Evolutionary conservation across 2,329 filamentous ascomycete species (phyloP).

Genomic region (Aspergillus sp.): DNA sequence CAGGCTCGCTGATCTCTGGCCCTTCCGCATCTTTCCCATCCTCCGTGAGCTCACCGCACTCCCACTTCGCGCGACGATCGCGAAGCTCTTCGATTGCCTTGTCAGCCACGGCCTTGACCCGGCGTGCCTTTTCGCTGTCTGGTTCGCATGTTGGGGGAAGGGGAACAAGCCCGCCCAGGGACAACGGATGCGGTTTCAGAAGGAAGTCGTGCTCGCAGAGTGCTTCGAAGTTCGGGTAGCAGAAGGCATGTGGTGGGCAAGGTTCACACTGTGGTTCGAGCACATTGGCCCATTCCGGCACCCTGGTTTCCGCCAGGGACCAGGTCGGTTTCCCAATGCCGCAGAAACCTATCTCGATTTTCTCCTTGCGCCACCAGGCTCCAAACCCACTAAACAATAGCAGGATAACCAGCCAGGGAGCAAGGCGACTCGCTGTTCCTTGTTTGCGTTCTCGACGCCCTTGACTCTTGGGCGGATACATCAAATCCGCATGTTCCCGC

Average conservation of each 20-base stretch:
- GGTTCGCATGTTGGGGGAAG: constrained; percentile 90
- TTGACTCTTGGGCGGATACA: constrained; percentile 21
- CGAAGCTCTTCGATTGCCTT: constrained; percentile 83
- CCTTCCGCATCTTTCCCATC: constrained; percentile 58
- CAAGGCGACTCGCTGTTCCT: constrained; percentile 54
- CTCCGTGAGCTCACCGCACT: constrained; percentile 75
- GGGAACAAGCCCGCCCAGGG: constrained; percentile 75
- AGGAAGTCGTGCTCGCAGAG: constrained; percentile 86
- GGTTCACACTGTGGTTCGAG: constrained; percentile 81
- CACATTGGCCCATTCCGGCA: constrained; percentile 70
- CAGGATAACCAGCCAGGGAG: constrained; percentile 68
- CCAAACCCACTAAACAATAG: constrained; percentile 70
- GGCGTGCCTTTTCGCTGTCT: constrained; percentile 85
- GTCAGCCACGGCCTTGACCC: constrained; percentile 83
- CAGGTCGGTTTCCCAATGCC: constrained; percentile 69
- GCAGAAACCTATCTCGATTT: constrained; percentile 93
- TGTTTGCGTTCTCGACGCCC: constrained; percentile 31
- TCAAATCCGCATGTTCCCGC: constrained; percentile 59
- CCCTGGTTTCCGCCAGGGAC: constrained; percentile 57
- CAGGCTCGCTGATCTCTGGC: constrained; percentile 65
- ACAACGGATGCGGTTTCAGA: constrained; percentile 77
- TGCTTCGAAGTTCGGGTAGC: constrained; percentile 72
- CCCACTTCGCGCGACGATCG: constrained; percentile 80
- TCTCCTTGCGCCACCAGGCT: constrained; percentile 88
- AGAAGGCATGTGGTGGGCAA: constrained; percentile 87